Evolutionary conservation across 352 stramenopile genomes (phyloP).

Genomic region (Globisporangium abappressorium): DNA sequence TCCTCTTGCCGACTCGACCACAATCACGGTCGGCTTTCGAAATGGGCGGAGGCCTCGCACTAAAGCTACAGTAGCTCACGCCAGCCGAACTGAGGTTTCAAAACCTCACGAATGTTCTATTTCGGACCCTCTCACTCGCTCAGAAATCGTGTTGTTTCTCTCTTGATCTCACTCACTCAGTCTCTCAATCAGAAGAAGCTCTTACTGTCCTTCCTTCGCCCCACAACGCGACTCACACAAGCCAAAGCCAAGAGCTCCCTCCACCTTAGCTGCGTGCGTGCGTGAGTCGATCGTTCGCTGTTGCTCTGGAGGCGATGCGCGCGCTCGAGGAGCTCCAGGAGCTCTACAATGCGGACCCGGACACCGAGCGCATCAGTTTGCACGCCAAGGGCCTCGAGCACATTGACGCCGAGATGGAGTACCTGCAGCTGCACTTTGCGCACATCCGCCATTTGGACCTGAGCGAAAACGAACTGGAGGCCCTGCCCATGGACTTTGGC

Average conservation of each 20-base stretch:
- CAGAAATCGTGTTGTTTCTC: too few relatives aligned
- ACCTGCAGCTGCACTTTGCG: slow-evolving; percentile 40
- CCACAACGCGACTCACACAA: too few relatives aligned
- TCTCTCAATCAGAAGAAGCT: too few relatives aligned
- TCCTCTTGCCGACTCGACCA: background rate
- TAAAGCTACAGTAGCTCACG: too few relatives aligned
- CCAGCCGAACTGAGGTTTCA: background rate
- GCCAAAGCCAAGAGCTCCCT: too few relatives aligned
- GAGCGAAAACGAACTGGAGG: slow-evolving; percentile 44
- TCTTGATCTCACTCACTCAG: too few relatives aligned
- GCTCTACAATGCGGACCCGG: slow-evolving; percentile 29
- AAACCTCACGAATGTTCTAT: background rate
- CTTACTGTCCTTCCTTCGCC: too few relatives aligned
- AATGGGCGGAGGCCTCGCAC: background rate
- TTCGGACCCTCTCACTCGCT: too few relatives aligned
- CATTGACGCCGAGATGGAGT: slow-evolving; percentile 33
- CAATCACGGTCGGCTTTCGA: background rate
- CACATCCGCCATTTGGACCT: slow-evolving; percentile 55
- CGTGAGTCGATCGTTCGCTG: too few relatives aligned
- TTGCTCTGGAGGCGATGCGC: slow-evolving; percentile 19
- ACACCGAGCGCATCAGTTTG: slow-evolving; percentile 46
- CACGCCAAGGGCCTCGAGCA: slow-evolving; percentile 29
- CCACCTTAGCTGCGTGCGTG: too few relatives aligned
- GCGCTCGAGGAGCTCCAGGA: slow-evolving; percentile 52
- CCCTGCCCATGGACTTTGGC: slow-evolving; percentile 39